Conservation (phyloP, 257 asterid species). For the Primulina huaijiensis region DNA sequence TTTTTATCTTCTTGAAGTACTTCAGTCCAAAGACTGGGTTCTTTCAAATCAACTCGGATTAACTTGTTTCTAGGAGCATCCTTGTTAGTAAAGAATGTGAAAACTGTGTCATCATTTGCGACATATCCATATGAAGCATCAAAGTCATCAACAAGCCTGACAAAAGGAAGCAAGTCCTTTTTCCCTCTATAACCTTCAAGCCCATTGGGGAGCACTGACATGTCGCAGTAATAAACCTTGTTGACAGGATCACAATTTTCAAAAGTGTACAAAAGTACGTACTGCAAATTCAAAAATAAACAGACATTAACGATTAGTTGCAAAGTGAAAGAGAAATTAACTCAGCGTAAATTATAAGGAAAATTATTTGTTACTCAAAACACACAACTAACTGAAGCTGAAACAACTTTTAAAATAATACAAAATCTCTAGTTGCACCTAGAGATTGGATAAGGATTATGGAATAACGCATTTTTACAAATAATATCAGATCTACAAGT, state of each 20-base stretch:
- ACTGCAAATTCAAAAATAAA: slow-evolving; percentile 38
- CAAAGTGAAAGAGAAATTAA: neutral
- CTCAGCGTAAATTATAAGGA: no score
- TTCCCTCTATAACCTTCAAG: slow-evolving; percentile 45
- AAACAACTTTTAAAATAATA: no score
- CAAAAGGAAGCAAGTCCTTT: slow-evolving; percentile 43
- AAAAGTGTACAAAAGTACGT: slow-evolving; percentile 37
- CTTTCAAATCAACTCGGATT: slow-evolving; percentile 42
- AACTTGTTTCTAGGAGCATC: slow-evolving; percentile 65
- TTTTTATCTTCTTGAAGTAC: slow-evolving; percentile 45
- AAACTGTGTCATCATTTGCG: slow-evolving; percentile 53
- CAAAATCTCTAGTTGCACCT: no score
- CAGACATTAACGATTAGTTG: neutral
- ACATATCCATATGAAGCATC: slow-evolving; percentile 50
- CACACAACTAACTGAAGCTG: no score
- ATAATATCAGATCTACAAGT: no score
- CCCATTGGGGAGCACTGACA: slow-evolving; percentile 38
- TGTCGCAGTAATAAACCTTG: slow-evolving; percentile 54
- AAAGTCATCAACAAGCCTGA: slow-evolving; percentile 49
- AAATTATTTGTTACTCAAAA: no score
- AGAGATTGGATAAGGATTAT: no score
- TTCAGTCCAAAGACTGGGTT: slow-evolving; percentile 55
- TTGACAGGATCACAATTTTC: slow-evolving; percentile 59
- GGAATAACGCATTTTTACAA: no score
- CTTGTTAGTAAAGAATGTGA: slow-evolving; percentile 60